Evolutionary conservation across 2,329 filamentous ascomycete species (phyloP), one percentile per base, ranked within the genome.

Genomic region (Lasiodiplodia hormozganensis): DNA sequence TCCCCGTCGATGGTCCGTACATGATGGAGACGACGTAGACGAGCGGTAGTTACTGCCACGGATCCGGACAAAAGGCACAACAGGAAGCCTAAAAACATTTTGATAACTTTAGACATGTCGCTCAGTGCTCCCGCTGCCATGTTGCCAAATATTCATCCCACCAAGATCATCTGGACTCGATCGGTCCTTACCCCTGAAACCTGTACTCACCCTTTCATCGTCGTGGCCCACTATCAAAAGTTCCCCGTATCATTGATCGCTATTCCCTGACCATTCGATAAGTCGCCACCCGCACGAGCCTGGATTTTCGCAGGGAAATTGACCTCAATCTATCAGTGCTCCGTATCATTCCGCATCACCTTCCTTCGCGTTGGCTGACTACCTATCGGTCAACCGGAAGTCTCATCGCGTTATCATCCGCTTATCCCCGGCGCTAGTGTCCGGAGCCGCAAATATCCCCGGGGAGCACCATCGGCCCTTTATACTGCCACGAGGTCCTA

Each of bases 181-280:
- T 36, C 52, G 2, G 10, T 10, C 53, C 28, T 18, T 36, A n/a
- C n/a, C 53, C 16, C 53, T 56, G 25, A 34, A 21, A 25, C 53
- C 34, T 56, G 25, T 54, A 18, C 28, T 56, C 14, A 8, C 16
- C 25, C 4, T 53, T 16, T 18, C n/a, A 11, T 8, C n/a, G 16
- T 4, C 2, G 16, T 56, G 3, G 16, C 28, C 6, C n/a, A 11
- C 16, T 28, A 56, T 56, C 53, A 21, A 28, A 25, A 11, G 2
- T 56, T 23, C 53, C 53, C 31, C 53, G 31, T 25, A 56, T 56
- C 34, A 36, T 21, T 34, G 53, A 56, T 56, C 28, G 28, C 53
- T 18, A 1, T n/a, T 18, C 53, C 23, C 31, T 12, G 31, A 56
- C 6, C 11, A 36, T 34, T 14, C 3, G 53, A 10, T n/a, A 8